Evolutionary conservation across 371 early-diverging fungal genomes (phyloP), one percentile per base, ranked within the genome.

Genomic region (Thermomucor indicae-seudaticae): DNA sequence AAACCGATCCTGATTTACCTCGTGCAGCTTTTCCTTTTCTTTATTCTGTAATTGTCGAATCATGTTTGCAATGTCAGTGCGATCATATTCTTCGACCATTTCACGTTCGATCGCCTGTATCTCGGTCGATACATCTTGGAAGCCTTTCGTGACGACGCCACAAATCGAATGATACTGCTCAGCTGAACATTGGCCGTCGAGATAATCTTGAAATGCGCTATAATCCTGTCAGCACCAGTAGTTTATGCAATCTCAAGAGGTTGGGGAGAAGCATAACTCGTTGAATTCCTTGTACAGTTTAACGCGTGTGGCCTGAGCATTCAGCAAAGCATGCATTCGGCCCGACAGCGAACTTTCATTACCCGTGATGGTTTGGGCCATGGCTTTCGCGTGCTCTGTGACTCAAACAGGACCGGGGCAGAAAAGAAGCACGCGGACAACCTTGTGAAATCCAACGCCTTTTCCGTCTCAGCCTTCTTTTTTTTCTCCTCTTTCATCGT

Each of bases 131-230:
- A 72, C 72, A 32, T 72, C 70, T 49, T 75, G 70, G 46, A 75
- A 75, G 1, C 72, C 76, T 38, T 72, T 66, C 2, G 76, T 75
- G 2, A 72, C 72, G 24, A 70, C 63, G 14, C 49, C 50, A 41
- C 76, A 75, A 16, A 75, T 62, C 6, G 72, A 70, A 16, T 70
- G 60, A 40, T 72, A 75, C 30, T 72, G 68, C 2, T 70, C 72
- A 6, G 64, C 49, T 14, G 72, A 63, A 42, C 68, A 67, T 40
- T 58, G 59, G 17, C 60, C 66, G 3, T 34, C 41, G 23, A 69
- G 38, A 38, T 70, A 75, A 41, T 75, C 75, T n/a, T 69, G 60
- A 29, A 65, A 75, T 6, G 75, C 75, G 29, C 75, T 75, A 37
- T 39, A 12, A 7, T 31, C 20, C 11, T 3, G 37, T 23, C n/a